A percentile compares a stretch with the other conserved stretches of the same genome.
phyloP scores from a whole-genome alignment of 106 monocot genomes.

The Allium sativum region DNA sequence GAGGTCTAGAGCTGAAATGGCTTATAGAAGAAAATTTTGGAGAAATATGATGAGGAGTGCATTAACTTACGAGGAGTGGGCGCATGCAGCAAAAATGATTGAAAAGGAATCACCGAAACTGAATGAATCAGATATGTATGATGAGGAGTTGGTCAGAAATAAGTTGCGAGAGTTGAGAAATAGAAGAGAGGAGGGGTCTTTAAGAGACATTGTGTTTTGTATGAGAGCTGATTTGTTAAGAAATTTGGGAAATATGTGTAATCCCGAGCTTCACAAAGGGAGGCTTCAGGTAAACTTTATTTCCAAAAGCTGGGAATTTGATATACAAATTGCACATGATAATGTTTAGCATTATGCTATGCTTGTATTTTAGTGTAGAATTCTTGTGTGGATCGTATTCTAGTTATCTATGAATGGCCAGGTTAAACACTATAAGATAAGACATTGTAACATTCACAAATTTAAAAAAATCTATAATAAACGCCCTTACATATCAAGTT shows the following conservation, averaged over 20 bases:
- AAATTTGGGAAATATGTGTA: conserved; percentile 94
- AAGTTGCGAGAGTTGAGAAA: conserved; percentile 72
- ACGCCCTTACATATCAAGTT: no score
- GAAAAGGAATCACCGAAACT: conserved; percentile 46
- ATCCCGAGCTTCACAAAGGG: conserved; percentile 84
- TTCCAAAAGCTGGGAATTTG: no score
- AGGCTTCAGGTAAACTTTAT: conserved; percentile 62
- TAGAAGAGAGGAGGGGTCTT: conserved; percentile 58
- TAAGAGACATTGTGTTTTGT: conserved; percentile 78
- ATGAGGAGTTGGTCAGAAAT: conserved; percentile 77
- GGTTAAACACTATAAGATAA: no score
- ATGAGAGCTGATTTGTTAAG: conserved; percentile 87
- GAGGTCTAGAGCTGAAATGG: conserved; percentile 50
- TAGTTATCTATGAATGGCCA: no score
- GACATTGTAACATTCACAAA: no score
- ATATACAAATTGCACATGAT: no score
- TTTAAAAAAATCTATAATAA: no score
- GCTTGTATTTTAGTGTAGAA: no score
- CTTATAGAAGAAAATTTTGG: conserved; percentile 86
- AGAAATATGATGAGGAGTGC: conserved; percentile 71
- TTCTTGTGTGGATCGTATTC: no score
- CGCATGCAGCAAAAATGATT: conserved; percentile 83
- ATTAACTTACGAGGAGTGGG: conserved; percentile 85
- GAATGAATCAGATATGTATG: conserved; percentile 65
- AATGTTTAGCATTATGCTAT: no score